phyloP scores from a whole-genome alignment of 352 stramenopile genomes.

The Globisporangium abappressorium region DNA sequence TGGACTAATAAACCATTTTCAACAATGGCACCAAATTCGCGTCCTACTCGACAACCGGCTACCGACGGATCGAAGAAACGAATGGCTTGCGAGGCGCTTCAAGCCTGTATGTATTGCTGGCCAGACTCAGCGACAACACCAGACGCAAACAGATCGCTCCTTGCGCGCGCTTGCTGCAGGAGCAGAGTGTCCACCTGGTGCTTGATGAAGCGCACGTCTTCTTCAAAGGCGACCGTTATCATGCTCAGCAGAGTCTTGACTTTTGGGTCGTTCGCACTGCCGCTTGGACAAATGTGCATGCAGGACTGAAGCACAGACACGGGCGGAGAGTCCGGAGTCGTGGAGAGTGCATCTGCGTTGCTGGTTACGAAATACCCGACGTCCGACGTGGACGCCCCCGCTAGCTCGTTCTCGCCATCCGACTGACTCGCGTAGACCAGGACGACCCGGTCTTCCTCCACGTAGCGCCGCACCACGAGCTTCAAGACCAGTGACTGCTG shows the following conservation, averaged over 20 bases:
- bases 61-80: too few relatives aligned
- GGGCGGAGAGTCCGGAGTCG: neutral
- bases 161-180: neutral
- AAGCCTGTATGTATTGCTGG: too few relatives aligned
- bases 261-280: neutral
- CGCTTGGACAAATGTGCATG: constrained; percentile 6
- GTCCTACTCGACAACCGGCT: too few relatives aligned
- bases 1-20: too few relatives aligned
- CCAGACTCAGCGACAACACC: too few relatives aligned
- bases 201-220: constrained; percentile 8
- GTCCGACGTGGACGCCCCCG: constrained; percentile 27
- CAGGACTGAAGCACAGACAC: constrained; percentile 10
- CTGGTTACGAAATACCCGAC: constrained; percentile 21
- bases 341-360: neutral
- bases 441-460: constrained; percentile 27
- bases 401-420: constrained; percentile 30
- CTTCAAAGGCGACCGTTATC: constrained; percentile 8
- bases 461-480: constrained; percentile 34
- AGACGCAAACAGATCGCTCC: neutral
- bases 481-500: constrained; percentile 18
- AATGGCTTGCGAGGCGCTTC: too few relatives aligned
- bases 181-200: constrained; percentile 5
- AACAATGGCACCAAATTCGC: too few relatives aligned
- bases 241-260: constrained; percentile 1
- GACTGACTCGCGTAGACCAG: constrained; percentile 32